A percentile compares a stretch with the other conserved stretches of the same genome.
Conservation (phyloP, 768 basidiomycete species). For the Mrakia blollopis region DNA sequence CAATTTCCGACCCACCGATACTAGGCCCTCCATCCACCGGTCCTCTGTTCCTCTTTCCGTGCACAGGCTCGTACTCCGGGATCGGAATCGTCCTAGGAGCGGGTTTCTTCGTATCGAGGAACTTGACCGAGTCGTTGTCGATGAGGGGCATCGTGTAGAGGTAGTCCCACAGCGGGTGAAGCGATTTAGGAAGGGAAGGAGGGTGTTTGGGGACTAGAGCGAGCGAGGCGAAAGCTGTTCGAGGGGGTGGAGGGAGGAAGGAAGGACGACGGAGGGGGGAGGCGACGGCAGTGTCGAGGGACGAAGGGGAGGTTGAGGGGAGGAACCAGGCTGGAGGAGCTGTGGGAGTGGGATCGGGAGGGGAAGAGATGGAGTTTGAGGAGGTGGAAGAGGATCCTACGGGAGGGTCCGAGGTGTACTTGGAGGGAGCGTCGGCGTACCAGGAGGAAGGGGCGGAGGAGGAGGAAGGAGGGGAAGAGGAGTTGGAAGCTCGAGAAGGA, state of each 20-base stretch:
- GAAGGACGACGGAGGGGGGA: slow-evolving; percentile 19
- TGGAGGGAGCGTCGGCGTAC: not conserved
- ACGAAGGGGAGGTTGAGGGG: slow-evolving; percentile 13
- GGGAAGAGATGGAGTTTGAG: not conserved
- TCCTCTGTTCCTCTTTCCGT: slow-evolving; percentile 20
- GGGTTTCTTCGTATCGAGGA: slow-evolving; percentile 20
- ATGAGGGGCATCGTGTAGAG: slow-evolving; percentile 14
- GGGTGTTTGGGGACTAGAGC: not conserved
- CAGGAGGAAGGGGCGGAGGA: slow-evolving; percentile 6
- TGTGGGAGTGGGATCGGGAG: not conserved
- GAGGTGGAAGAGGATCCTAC: too few species aligned
- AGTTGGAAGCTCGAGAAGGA: not conserved
- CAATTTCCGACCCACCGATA: slow-evolving; percentile 17
- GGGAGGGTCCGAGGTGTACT: not conserved
- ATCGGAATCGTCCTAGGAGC: slow-evolving; percentile 29
- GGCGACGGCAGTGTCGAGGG: slow-evolving; percentile 5
- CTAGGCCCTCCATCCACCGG: slow-evolving; percentile 15
- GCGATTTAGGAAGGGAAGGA: not conserved
- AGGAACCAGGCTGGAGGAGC: slow-evolving; percentile 29
- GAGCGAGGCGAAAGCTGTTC: not conserved
- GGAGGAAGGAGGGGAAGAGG: not conserved
- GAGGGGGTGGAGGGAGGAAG: slow-evolving; percentile 25
- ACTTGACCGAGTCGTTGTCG: not conserved
- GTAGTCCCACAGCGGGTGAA: slow-evolving; percentile 8
- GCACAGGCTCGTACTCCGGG: slow-evolving; percentile 7